Base-by-base conservation (phyloP, 1,139 yeast species). In the Pichiaceae sp. region DNA sequence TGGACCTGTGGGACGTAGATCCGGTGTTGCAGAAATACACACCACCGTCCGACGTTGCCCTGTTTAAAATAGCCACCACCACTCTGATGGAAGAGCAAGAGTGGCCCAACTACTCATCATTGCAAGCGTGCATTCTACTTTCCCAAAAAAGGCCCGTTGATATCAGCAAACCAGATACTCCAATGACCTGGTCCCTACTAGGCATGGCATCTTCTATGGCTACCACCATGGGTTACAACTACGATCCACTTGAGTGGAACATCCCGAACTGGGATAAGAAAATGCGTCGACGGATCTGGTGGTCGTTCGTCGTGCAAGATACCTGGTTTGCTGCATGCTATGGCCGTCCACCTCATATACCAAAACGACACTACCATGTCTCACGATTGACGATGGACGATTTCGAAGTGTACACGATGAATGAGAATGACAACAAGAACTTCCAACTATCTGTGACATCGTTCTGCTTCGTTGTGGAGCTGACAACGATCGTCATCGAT, bases 1-100 rank as follows among this genome's bases (percentile, higher is more conserved):
- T 37, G 26, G 40, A 37, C 17, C 35, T 35, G 38, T 37, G 40
- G 40, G 7, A 23, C n/a, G 14, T 24, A 5, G 40, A 37, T 28
- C 35, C 40, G 4, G 31, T 31, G n/a, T 28, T 37, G 6, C 20
- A 24, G n/a, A 11, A 24, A 12, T 23, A 27, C 17, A 29, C 32
- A n/a, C 15, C 23, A 9, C 40, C 40, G 6, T 31, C 34, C 7
- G 31, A 31, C 26, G n/a, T 18, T 16, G 26, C 31, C 6, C 26
- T 37, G 8, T 30, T 28, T 19, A 31, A 33, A 17, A 27, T 37
- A 11, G 35, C 38, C 3, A 15, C 32, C 7, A 30, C 37, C 8
- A 17, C 38, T 4, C 25, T 34, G 5, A 37, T 33, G 34, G 35
- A 35, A 16, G 40, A 37, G 24, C 33, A 25, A n/a, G 37, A 31